A percentile compares a stretch with the other conserved stretches of the same genome.
These are phyloP conservation scores for Mucor plumbeus DNA, from an alignment of 371 early-diverging fungal genomes.

Conservation along the genomic window DNA sequence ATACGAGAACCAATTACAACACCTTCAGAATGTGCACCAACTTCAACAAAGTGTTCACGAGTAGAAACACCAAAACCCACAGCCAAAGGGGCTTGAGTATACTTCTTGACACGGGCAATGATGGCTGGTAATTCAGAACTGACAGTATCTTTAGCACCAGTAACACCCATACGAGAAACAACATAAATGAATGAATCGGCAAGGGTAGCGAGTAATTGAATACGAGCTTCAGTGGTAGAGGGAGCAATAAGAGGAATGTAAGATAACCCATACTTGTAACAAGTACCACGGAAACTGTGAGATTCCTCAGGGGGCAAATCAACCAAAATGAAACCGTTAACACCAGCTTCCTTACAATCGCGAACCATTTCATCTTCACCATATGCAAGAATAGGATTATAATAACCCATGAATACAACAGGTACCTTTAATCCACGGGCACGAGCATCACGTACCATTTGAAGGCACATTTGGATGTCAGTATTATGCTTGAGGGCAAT, in stretches of 20 bases:
- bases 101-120: conserved; percentile 77
- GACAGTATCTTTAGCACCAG: conserved; percentile 77
- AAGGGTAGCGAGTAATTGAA: conserved; percentile 75
- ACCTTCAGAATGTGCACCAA: conserved; percentile 90
- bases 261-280: conserved; percentile 77
- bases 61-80: conserved; percentile 97
- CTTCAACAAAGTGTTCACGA: conserved; percentile 83
- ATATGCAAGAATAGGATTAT: conserved; percentile 93
- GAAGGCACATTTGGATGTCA: conserved; percentile 81
- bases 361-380: conserved; percentile 86
- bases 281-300: conserved; percentile 76
- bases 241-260: conserved; percentile 96
- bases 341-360: conserved; percentile 83
- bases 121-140: conserved; percentile 74
- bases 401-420: conserved; percentile 97
- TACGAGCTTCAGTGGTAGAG: conserved; percentile 85
- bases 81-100: conserved; percentile 84
- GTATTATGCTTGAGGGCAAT: conserved; percentile 78
- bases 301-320: conserved; percentile 98
- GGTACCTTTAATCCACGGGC: conserved; percentile 86
- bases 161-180: conserved; percentile 92
- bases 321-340: conserved; percentile 96
- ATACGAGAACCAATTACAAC: conserved; percentile 95
- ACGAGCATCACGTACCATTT: conserved; percentile 83
- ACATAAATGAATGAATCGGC: conserved; percentile 96